A percentile compares a stretch with the other conserved stretches of the same genome.
Conservation (phyloP, 2,329 filamentous ascomycete genomes). For the Neonectria neomacrospora region DNA sequence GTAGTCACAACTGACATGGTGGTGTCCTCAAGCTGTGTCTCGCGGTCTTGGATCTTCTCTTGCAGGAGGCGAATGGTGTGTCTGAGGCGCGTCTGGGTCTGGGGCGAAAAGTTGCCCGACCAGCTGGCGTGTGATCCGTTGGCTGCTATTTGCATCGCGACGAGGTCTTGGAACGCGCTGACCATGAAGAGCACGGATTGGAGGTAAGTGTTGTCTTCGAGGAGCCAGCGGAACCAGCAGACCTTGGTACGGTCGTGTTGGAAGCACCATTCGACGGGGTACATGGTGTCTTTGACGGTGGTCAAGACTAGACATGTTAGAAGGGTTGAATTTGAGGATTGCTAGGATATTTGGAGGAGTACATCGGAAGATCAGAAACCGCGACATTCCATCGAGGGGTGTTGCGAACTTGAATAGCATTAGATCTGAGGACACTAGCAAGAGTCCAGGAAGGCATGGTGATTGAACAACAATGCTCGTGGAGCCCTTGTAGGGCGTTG, state of each 20-base stretch:
- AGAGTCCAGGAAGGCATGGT: conserved; percentile 27
- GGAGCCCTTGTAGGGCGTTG: background rate
- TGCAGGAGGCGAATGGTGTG: conserved; percentile 35
- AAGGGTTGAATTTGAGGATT: background rate
- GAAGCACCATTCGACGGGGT: conserved; percentile 46
- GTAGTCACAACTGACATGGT: conserved; percentile 36
- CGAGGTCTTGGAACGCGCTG: conserved; percentile 36
- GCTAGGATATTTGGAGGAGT: background rate
- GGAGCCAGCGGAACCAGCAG: conserved; percentile 47
- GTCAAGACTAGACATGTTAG: conserved; percentile 37
- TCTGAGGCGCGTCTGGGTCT: conserved; percentile 28
- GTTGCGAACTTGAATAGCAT: conserved; percentile 35
- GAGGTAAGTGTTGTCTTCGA: conserved; percentile 41
- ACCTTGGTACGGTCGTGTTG: conserved; percentile 33
- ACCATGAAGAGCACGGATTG: conserved; percentile 42
- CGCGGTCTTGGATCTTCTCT: conserved; percentile 28
- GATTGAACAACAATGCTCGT: conserved; percentile 17
- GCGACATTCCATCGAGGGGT: conserved; percentile 30
- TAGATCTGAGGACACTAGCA: conserved; percentile 32
- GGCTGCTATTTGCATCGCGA: conserved; percentile 7
- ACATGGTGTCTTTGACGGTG: conserved; percentile 44
- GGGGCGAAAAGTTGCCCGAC: conserved; percentile 21
- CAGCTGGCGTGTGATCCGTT: background rate
- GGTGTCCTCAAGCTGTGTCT: conserved; percentile 32
- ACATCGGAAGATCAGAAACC: conserved; percentile 35